Evolutionary conservation across 805 yeast species (phyloP), one percentile per base, ranked within the genome.

Genomic region (Pichia californica): DNA sequence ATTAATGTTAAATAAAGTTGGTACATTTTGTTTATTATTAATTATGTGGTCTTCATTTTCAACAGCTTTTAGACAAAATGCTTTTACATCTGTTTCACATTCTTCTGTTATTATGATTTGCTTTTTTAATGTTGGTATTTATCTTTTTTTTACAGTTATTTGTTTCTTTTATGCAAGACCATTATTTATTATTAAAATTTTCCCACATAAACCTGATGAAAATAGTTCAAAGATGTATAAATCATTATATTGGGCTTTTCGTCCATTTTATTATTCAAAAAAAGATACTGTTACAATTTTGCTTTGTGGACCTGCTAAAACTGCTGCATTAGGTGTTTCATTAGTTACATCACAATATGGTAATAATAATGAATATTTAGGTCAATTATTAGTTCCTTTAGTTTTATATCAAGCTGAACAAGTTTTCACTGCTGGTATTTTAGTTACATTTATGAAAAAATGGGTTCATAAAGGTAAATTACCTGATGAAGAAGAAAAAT

Each of bases 291-390:
- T 86, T 29, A 72, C 89, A 11, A 74, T 88, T 40, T 74, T 88
- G 83, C 71, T 87, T 46, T 86, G 95, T 62, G 95, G 95, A 10
- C 91, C 95, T 5, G 95, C 96, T 2, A 88, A 88, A 61, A 88
- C 96, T 1, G 96, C 95, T 0, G 96, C 96, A 0, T 68, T 88
- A 40, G 96, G 96, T 30, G 95, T 88, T 4, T 83, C 95, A 1
- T 68, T 88, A 40, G 71, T 83, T n/a, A 71, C 88, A 2, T 50
- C 67, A 0, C 66, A 62, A 45, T 88, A 86, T 58, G 94, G 94
- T 14, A 62, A 75, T 5, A 55, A 71, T 36, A 77, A 74, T 52
- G 68, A 72, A 9, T 68, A 77, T 51, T 64, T 87, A 49, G 96
- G 95, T 15, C 74, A 75, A 41, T 63, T 88, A 32, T 66, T 88